Conservation (phyloP, 768 basidiomycete species). For the Butyriboletus loyo region DNA sequence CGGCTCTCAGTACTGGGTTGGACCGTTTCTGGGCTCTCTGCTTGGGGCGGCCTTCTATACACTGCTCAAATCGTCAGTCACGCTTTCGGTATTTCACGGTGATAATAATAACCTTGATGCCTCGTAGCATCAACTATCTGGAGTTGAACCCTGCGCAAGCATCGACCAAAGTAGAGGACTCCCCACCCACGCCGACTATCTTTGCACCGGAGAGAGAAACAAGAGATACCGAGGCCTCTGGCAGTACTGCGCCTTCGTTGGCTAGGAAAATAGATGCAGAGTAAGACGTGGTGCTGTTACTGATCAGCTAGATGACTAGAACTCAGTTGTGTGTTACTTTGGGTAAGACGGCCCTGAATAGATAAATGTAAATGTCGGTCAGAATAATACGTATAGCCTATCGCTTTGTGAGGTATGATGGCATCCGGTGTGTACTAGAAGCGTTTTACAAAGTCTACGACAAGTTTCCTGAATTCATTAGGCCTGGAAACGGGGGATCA, state of each 20-base stretch:
- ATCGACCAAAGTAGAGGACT: constrained; percentile 29
- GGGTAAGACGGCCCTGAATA: neutral
- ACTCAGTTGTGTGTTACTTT: neutral
- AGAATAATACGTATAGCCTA: neutral
- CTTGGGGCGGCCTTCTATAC: constrained; percentile 57
- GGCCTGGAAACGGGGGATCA: constrained; percentile 35
- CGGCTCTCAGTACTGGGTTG: constrained; percentile 59
- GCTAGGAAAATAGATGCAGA: neutral
- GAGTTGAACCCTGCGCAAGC: constrained; percentile 31
- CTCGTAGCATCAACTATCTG: constrained; percentile 24
- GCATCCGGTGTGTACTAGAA: constrained; percentile 12
- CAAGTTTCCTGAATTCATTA: constrained; percentile 50
- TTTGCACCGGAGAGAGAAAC: constrained; percentile 2
- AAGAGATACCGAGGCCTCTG: constrained; percentile 6
- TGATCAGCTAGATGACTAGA: neutral
- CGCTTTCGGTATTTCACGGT: neutral
- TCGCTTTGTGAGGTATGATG: neutral
- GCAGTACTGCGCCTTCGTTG: neutral
- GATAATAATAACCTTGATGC: constrained; percentile 2
- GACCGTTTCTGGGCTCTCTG: constrained; percentile 64
- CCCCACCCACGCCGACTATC: constrained; percentile 18
- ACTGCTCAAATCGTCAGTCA: constrained; percentile 48
- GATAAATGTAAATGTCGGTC: neutral
- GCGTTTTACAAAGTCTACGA: constrained; percentile 26
- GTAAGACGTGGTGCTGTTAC: neutral